A percentile compares a stretch with the other conserved stretches of the same genome.
phyloP scores from a whole-genome alignment of 176 grass and related monocot genomes.

The Zea luxurians region DNA sequence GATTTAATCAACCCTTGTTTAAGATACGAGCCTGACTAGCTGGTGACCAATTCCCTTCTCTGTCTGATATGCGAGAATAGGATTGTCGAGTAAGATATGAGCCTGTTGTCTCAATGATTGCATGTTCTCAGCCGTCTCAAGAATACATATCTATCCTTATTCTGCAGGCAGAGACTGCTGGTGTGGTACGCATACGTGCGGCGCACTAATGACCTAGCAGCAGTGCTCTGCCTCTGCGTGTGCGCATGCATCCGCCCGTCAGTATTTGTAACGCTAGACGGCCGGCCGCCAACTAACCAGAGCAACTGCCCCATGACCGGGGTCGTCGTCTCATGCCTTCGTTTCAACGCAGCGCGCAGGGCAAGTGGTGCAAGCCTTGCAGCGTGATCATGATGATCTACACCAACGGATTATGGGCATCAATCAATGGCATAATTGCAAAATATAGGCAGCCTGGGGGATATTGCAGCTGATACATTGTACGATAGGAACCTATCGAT shows the following conservation, averaged over 20 bases:
- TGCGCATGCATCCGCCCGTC: background rate
- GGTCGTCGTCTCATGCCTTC: slow-evolving; percentile 1
- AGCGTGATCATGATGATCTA: background rate
- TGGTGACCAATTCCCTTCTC: slow-evolving; percentile 34
- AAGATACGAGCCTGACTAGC: background rate
- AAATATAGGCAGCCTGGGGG: too few species aligned
- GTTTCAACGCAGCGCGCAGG: slow-evolving; percentile 28
- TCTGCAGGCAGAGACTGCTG: background rate
- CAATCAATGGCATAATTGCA: too few species aligned
- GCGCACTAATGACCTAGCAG: slow-evolving; percentile 26
- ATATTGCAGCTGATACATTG: too few species aligned
- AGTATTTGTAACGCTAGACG: slow-evolving; percentile 30
- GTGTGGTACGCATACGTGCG: slow-evolving; percentile 38
- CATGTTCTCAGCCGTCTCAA: background rate
- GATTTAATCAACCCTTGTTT: background rate
- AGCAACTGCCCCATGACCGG: slow-evolving; percentile 11
- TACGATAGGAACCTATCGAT: too few species aligned
- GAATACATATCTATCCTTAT: background rate
- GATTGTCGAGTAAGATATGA: background rate
- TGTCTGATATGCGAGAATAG: background rate
- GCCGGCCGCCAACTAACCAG: slow-evolving; percentile 26
- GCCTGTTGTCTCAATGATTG: slow-evolving; percentile 33
- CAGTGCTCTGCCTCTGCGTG: background rate
- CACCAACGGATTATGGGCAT: background rate
- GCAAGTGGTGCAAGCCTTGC: background rate